Base-by-base conservation (phyloP, 2,329 filamentous ascomycete species). In the Zasmidium angulare region DNA sequence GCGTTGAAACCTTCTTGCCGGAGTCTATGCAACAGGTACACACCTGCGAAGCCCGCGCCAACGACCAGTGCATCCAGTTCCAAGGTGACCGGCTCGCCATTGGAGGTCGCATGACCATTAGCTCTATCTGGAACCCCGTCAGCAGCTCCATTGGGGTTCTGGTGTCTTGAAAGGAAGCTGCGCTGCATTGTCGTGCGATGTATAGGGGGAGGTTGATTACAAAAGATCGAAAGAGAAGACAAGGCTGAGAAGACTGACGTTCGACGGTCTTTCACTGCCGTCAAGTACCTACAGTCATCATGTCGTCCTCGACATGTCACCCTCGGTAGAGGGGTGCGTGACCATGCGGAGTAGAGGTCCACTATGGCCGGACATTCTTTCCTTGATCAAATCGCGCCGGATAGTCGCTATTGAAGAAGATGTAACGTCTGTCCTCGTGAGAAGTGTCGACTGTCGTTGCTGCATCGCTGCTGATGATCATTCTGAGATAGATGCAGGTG, bases 1-100 rank as follows among this genome's bases (percentile, higher is more conserved):
- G 61, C 50, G 67, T 63, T 72, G 66, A 2, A 71, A 55, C 22
- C 63, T 56, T 53, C 51, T 20, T 53, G 51, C 12, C 51, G 29
- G 9, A 46, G 12, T 22, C 51, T 14, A 26, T 53, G 51, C 12
- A 53, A 21, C 20, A 24, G 36, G 26, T 62, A 66, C 7, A 61
- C 60, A 24, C 59, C 63, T 50, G 59, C 58, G 31, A 66, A 66
- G 9, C 63, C 63, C 7, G 40, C 63, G n/a, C 63, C 62, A 2
- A 66, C 50, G 14, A 66, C 54, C 26, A 56, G 21, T 1, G 46
- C 54, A 11, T 56, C 54, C 12, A 50, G 19, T 17, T 50, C 46
- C 22, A 50, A 22, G 22, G 10, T 50, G 48, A 50, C 48, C 22
- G 48, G 48, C 19, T 50, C 48, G 22, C 48, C 48, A 50, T 24